Evolutionary conservation across 768 basidiomycete species (phyloP).

Genomic region (Sarcomyxa edulis): DNA sequence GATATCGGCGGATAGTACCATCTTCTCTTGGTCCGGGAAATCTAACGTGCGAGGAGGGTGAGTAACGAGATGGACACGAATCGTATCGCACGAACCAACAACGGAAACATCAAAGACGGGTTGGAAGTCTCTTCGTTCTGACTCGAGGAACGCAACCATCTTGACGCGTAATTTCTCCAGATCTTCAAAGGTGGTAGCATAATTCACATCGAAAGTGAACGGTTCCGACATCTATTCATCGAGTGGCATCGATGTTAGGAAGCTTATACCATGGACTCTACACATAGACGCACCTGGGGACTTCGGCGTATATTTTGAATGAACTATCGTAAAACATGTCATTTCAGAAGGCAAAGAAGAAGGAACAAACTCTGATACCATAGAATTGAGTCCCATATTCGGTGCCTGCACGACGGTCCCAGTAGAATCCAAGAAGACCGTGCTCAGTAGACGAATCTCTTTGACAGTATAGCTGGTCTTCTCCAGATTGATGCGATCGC

Average conservation of each 20-base stretch:
- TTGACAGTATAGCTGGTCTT: constrained; percentile 69
- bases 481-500: constrained; percentile 59
- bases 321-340: constrained; percentile 34
- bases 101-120: constrained; percentile 71
- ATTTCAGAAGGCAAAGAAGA: constrained; percentile 1
- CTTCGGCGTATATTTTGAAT: constrained; percentile 71
- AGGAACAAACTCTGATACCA: constrained; percentile 31
- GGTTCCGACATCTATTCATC: constrained; percentile 62
- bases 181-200: constrained; percentile 74
- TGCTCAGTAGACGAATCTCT: constrained; percentile 81
- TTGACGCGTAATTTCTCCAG: constrained; percentile 68
- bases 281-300: constrained; percentile 41
- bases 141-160: constrained; percentile 76
- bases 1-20: constrained; percentile 75
- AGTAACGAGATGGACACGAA: constrained; percentile 4
- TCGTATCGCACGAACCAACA: constrained; percentile 34
- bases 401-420: constrained; percentile 67
- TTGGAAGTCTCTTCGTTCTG: constrained; percentile 70
- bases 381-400: constrained; percentile 52
- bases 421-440: constrained; percentile 60
- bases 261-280: background rate
- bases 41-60: constrained; percentile 33
- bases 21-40: constrained; percentile 75
- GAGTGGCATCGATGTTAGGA: background rate
- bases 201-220: constrained; percentile 78